phyloP scores from a whole-genome alignment of 2,329 filamentous ascomycete genomes.

The Trichophyton schoenleinii region DNA sequence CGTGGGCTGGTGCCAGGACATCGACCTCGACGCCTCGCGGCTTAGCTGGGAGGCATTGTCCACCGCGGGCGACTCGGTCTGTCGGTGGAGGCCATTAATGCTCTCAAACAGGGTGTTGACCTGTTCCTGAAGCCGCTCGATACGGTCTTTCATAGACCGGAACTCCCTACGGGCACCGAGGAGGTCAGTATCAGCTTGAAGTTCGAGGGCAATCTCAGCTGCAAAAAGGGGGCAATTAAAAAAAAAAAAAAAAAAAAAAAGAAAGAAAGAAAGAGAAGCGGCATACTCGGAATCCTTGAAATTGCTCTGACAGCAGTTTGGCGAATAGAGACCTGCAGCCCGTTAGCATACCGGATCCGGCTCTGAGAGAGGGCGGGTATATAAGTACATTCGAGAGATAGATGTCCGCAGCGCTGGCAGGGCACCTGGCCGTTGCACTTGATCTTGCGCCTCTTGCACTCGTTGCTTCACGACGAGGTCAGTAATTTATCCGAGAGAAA shows the following conservation, averaged over 20 bases:
- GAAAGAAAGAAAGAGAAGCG: neutral
- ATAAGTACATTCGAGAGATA: constrained; percentile 44
- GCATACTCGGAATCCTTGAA: constrained; percentile 75
- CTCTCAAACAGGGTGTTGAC: constrained; percentile 64
- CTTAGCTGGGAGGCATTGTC: constrained; percentile 22
- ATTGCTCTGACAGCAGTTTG: constrained; percentile 57
- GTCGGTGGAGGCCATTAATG: constrained; percentile 53
- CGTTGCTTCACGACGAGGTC: constrained; percentile 36
- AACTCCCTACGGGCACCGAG: constrained; percentile 48
- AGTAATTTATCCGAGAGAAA: too few relatives aligned
- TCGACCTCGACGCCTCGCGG: constrained; percentile 29
- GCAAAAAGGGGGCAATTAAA: neutral
- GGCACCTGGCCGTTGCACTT: constrained; percentile 55
- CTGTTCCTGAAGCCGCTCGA: constrained; percentile 67
- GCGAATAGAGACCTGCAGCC: constrained; percentile 44
- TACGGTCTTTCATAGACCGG: constrained; percentile 63
- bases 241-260: neutral
- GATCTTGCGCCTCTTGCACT: constrained; percentile 55
- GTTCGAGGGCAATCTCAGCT: neutral
- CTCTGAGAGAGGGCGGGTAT: neutral
- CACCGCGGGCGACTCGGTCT: constrained; percentile 24
- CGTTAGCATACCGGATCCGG: constrained; percentile 5
- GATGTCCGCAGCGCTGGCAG: constrained; percentile 53
- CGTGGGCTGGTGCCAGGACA: constrained; percentile 15
- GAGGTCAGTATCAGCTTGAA: neutral